Conservation (phyloP, 139 green algal genomes). For the Ettlia oleoabundans region DNA sequence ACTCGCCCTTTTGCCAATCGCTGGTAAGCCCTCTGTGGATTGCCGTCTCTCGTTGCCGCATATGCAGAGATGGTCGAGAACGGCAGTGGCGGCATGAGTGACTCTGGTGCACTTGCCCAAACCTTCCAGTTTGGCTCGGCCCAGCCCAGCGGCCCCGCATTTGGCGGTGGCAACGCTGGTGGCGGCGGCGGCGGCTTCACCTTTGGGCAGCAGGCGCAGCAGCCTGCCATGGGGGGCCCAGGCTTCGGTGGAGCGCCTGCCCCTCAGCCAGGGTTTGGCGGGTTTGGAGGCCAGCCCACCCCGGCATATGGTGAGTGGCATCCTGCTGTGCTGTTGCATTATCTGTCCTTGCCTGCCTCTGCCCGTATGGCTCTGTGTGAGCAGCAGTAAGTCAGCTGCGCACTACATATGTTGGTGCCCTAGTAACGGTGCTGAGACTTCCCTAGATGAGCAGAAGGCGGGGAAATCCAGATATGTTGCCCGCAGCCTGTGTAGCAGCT, state of each 20-base stretch:
- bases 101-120: not conserved
- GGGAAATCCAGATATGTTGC: no score
- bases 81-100: not conserved
- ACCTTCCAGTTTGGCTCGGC: not conserved
- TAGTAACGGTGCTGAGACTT: no score
- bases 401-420: no score
- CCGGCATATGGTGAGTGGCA: slow-evolving; percentile 15
- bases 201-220: slow-evolving; percentile 9
- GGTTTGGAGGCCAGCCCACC: slow-evolving; percentile 9
- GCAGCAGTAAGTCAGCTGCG: no score
- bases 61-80: not conserved
- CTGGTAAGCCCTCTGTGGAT: no score
- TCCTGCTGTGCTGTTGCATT: not conserved
- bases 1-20: no score
- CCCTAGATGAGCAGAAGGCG: no score
- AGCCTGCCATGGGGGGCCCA: not conserved
- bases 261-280: slow-evolving; percentile 24
- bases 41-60: not conserved
- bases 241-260: not conserved
- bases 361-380: no score
- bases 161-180: not conserved
- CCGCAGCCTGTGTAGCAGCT: no score
- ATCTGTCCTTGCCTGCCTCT: no score
- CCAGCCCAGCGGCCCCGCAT: no score
- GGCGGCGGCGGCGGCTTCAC: not conserved